Evolutionary conservation across 805 yeast species (phyloP).

Genomic region (Millerago galiae): DNA sequence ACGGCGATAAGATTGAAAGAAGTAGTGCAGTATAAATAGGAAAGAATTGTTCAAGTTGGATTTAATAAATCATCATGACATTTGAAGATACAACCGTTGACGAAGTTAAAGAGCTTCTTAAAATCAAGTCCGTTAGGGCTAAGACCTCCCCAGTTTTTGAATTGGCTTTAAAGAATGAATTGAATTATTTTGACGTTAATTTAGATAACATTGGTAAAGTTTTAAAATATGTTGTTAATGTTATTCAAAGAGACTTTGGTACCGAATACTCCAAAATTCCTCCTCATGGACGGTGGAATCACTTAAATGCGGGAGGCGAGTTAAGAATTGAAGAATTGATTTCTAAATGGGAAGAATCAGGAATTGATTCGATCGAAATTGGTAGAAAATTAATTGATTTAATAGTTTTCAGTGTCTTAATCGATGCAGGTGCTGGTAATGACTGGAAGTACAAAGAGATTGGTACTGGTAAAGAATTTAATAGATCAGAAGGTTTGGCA

Average conservation of each 20-base stretch:
- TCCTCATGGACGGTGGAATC: constrained; percentile 66
- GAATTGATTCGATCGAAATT: constrained; percentile 34
- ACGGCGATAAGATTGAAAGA: constrained; percentile 2
- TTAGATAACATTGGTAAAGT: constrained; percentile 33
- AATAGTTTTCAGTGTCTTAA: constrained; percentile 51
- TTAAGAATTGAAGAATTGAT: constrained; percentile 40
- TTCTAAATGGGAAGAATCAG: constrained; percentile 29
- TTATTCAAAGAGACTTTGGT: constrained; percentile 39
- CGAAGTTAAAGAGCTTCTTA: constrained; percentile 30
- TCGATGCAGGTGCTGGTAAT: constrained; percentile 68
- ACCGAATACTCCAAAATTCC: constrained; percentile 42
- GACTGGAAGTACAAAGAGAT: constrained; percentile 44
- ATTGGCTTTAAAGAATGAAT: constrained; percentile 30
- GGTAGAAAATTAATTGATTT: constrained; percentile 51
- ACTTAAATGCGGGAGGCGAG: constrained; percentile 46
- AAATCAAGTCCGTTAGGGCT: constrained; percentile 52
- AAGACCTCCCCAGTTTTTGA: constrained; percentile 38
- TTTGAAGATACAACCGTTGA: background rate
- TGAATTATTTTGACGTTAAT: constrained; percentile 42
- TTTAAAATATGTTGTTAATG: constrained; percentile 37
- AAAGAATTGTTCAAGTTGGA: too few relatives aligned
- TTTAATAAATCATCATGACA: constrained; percentile 1
- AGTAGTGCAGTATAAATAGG: background rate
- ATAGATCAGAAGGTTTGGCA: constrained; percentile 59
- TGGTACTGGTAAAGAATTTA: constrained; percentile 24